Percentiles rank a stretch among this genome's conserved stretches.
Conservation (phyloP, 179 eudicot genomes). For the Monotropa hypopitys region DNA sequence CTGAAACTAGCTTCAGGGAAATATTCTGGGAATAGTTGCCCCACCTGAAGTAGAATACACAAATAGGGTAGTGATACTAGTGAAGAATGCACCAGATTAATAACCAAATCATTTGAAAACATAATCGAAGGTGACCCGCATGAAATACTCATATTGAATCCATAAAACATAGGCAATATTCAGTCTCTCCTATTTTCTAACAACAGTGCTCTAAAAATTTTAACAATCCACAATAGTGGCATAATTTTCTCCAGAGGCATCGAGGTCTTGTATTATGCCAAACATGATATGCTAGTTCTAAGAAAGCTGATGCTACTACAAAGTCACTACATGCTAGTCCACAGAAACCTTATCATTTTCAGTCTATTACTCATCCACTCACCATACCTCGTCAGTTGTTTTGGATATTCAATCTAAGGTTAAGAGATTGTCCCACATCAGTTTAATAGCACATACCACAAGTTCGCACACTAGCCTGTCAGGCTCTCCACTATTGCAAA, state of each 20-base stretch:
- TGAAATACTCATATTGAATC: neutral
- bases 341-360: neutral
- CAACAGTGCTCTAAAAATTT: neutral
- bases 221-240: neutral
- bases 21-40: neutral
- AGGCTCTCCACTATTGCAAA: neutral
- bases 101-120: neutral
- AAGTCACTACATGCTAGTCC: neutral
- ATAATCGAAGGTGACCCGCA: neutral
- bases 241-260: neutral
- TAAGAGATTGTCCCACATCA: neutral
- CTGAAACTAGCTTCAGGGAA: neutral
- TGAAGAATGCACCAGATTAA: neutral
- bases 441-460: neutral
- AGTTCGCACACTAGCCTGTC: neutral
- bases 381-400: too few relatives aligned
- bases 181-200: neutral
- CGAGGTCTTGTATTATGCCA: neutral
- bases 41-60: neutral
- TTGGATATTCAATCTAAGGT: constrained; percentile 3
- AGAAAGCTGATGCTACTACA: neutral
- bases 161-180: neutral
- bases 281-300: neutral
- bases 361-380: neutral
- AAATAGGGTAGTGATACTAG: neutral